These are phyloP conservation scores for Cyberlindnera petersonii DNA, from an alignment of 805 yeast species.

Conservation along the genomic window DNA sequence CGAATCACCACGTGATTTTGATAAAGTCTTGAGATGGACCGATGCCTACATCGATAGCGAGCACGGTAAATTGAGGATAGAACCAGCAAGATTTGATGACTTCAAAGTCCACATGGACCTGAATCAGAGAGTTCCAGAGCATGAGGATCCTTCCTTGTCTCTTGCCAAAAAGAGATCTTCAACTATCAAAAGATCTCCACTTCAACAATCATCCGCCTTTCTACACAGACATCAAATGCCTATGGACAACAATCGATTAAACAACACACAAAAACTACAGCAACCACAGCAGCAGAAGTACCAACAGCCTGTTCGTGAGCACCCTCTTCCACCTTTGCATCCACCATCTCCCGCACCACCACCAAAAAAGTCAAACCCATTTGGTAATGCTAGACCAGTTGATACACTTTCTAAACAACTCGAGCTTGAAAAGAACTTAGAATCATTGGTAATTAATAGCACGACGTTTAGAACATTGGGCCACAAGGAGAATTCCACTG, in stretches of 20 bases:
- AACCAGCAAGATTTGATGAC: conserved; percentile 26
- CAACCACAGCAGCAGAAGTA: neutral
- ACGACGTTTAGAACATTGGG: conserved; percentile 34
- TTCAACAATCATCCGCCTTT: neutral
- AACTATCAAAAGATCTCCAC: conserved; percentile 2
- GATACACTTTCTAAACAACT: conserved; percentile 63
- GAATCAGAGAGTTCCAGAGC: conserved; percentile 20
- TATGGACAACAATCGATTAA: neutral
- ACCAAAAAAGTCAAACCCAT: conserved; percentile 56
- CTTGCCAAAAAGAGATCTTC: conserved; percentile 3
- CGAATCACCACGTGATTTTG: conserved; percentile 45
- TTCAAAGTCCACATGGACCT: conserved; percentile 23
- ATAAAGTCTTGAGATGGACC: conserved; percentile 58
- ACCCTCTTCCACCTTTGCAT: conserved; percentile 17
- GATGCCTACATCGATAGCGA: conserved; percentile 47
- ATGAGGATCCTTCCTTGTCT: conserved; percentile 24
- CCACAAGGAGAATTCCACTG: neutral
- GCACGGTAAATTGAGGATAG: conserved; percentile 30
- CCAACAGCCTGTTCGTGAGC: conserved; percentile 1
- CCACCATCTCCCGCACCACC: conserved; percentile 25
- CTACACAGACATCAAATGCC: conserved; percentile 5
- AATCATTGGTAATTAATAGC: conserved; percentile 40
- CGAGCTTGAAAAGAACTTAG: conserved; percentile 54
- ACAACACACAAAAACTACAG: conserved; percentile 6
- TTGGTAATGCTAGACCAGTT: conserved; percentile 84